These are phyloP conservation scores for Botrytis sinoallii DNA, from an alignment of 2,329 filamentous ascomycete species.

Conservation along the genomic window DNA sequence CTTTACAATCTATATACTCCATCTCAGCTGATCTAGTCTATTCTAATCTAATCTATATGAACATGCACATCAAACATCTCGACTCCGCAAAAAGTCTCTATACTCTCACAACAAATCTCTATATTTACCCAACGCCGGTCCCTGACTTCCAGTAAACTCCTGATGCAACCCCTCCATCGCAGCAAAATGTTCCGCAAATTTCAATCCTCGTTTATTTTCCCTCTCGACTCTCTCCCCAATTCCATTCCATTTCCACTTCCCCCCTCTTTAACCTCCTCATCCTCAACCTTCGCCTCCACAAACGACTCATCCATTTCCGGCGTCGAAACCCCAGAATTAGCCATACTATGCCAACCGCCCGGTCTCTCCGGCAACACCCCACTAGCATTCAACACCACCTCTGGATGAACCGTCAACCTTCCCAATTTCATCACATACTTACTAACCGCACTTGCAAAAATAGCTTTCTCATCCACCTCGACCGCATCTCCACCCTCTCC, in stretches of 20 bases:
- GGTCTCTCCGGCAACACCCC: conserved; percentile 73
- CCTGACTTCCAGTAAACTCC: conserved; percentile 36
- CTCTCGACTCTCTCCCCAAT: conserved; percentile 57
- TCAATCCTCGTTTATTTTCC: conserved; percentile 53
- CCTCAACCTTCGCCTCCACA: conserved; percentile 10
- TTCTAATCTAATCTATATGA: not conserved
- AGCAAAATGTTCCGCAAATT: conserved; percentile 54
- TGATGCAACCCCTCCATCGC: conserved; percentile 52
- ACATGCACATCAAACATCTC: not conserved
- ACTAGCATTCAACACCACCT: conserved; percentile 67
- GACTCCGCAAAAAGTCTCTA: not conserved
- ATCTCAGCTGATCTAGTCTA: not conserved
- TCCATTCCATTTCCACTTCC: conserved; percentile 43
- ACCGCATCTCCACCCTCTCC: conserved; percentile 36
- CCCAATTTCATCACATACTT: conserved; percentile 84
- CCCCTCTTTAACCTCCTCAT: conserved; percentile 15
- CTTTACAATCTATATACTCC: not conserved
- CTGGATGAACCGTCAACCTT: conserved; percentile 79
- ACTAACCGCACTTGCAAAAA: conserved; percentile 69
- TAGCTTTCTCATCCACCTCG: conserved; percentile 55
- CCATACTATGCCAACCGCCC: conserved; percentile 54
- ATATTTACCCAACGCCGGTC: conserved; percentile 37
- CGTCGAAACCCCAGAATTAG: conserved; percentile 33
- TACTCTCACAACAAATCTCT: conserved; percentile 32
- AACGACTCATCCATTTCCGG: conserved; percentile 23